Evolutionary conservation across 495 filamentous ascomycete species (phyloP), one percentile per base, ranked within the genome.

Genomic region (Penicillium malachiteum): DNA sequence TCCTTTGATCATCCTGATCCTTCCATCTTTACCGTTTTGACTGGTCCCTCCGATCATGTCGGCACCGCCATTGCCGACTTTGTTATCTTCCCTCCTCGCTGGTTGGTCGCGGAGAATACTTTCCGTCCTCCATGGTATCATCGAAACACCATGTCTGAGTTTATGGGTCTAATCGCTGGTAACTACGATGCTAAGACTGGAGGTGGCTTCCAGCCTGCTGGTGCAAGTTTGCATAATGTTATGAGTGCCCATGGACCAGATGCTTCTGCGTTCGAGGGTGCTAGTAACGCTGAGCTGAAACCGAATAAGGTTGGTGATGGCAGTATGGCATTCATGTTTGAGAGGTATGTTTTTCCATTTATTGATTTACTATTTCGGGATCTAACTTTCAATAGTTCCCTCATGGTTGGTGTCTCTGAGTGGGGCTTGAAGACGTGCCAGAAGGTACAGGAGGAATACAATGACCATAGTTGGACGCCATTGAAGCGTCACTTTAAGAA

Each of bases 391-490:
- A 14, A 30, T 73, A 90, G 87, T 65, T 82, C 80, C 56, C 69
- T 90, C 39, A 95, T 96, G 92, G 82, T 96, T 9, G 92, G 92
- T 4, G 90, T 96, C 12, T 95, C 91, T 13, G 89, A 93, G 59
- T 96, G 92, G 92, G 92, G 90, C 0, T 70, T 96, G 49, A 87
- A 89, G 71, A 85, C 79, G 43, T 96, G 91, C 60, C 77, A 81
- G 63, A 95, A 93, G 77, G 87, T 95, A 37, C 92, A 96, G 72
- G 79, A 84, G 57, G 83, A 81, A 51, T 96, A 96, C 62, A 93
- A 86, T 65, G 83, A 84, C 48, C 87, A 96, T 71, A 93, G 89
- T 69, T 96, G 92, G 92, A 82, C 81, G 34, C 83, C 85, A 7
- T 66, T 96, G 57, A 87, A 90, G 72, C 77, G 87, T 38, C 86